Percentiles rank a stretch among this genome's conserved stretches.
Conservation (phyloP, 257 asterid genomes). For the Solanum sparsipilum region DNA sequence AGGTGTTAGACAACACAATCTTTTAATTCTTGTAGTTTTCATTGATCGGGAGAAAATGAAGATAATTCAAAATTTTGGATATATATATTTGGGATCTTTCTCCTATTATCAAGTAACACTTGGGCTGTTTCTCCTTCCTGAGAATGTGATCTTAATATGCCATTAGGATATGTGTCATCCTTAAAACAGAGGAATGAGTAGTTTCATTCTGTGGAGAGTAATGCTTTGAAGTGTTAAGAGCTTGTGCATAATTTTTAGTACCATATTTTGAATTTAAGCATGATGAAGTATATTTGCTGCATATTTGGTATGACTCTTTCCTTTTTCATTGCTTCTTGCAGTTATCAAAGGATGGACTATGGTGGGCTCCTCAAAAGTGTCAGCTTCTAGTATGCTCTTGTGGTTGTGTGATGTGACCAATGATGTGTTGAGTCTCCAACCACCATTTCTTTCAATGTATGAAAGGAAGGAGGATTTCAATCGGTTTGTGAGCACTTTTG, state of each 20-base stretch:
- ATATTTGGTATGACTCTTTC: neutral
- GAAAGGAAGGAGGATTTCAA: neutral
- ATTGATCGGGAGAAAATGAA: neutral
- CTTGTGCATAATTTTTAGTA: neutral
- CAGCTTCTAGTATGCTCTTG: neutral
- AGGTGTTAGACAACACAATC: neutral
- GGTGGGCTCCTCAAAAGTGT: neutral
- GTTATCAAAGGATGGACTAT: neutral
- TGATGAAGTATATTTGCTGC: neutral
- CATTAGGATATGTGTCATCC: neutral
- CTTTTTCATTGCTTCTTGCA: neutral
- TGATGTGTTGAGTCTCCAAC: neutral
- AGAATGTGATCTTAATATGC: neutral
- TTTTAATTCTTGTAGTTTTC: neutral
- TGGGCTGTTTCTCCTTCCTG: neutral
- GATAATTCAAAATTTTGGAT: neutral
- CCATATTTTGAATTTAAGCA: neutral
- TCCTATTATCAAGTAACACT: neutral
- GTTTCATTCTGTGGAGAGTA: neutral
- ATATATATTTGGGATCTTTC: neutral
- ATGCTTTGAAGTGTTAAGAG: neutral
- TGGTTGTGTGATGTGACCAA: neutral
- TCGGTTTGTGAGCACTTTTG: slow-evolving; percentile 2
- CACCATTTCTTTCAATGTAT: neutral
- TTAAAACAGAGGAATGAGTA: neutral